phyloP scores from a whole-genome alignment of 139 green algal genomes.

The Trebouxia sp. region DNA sequence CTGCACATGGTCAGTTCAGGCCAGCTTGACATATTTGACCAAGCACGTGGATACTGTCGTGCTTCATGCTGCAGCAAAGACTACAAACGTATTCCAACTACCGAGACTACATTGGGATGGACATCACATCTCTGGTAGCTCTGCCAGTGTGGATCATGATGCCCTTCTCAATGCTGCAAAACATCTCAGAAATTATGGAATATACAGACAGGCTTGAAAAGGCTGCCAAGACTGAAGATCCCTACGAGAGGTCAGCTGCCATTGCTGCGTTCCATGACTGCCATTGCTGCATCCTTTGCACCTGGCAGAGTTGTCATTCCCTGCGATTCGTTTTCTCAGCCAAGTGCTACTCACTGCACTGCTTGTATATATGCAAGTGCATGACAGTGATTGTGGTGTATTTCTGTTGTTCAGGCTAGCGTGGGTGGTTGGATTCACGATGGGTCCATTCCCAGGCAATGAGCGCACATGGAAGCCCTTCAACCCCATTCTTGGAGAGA shows the following conservation, averaged over 20 bases:
- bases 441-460: conserved; percentile 85
- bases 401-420: conserved; percentile 64
- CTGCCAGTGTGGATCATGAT: conserved; percentile 98
- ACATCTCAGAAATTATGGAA: conserved; percentile 98
- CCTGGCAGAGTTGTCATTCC: too few relatives aligned
- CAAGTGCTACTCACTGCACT: not conserved
- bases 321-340: too few relatives aligned
- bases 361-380: not conserved
- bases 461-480: conserved; percentile 98
- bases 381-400: not conserved
- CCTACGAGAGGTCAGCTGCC: conserved; percentile 62
- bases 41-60: conserved; percentile 70
- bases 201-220: conserved; percentile 91
- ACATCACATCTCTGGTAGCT: conserved; percentile 91
- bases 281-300: too few relatives aligned
- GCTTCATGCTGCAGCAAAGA: conserved; percentile 37
- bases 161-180: conserved; percentile 96
- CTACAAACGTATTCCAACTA: conserved; percentile 59
- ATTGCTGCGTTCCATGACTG: not conserved
- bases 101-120: conserved; percentile 83
- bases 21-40: conserved; percentile 51
- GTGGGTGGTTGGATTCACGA: conserved; percentile 83
- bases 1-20: not conserved
- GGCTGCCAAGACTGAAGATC: conserved; percentile 78
- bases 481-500: conserved; percentile 99